phyloP scores from a whole-genome alignment of 768 basidiomycete genomes.

The Tricholoma flavovirens region DNA sequence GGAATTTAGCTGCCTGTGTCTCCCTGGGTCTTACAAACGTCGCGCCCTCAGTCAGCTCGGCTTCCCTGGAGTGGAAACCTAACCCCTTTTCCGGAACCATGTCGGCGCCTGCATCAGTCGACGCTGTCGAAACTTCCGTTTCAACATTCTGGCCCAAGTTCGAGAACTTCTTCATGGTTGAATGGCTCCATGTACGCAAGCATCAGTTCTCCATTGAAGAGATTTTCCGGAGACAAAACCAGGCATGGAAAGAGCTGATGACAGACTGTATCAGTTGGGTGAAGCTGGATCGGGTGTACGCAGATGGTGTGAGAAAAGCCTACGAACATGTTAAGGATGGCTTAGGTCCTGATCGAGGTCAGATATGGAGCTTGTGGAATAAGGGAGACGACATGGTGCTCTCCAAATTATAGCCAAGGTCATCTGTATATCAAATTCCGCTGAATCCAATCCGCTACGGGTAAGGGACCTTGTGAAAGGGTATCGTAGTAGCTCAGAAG shows the following conservation, averaged over 20 bases:
- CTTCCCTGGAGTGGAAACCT: conserved; percentile 31
- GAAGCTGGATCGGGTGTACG: conserved; percentile 38
- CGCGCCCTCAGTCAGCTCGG: conserved; percentile 34
- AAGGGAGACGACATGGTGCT: conserved; percentile 9
- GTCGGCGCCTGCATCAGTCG: background rate
- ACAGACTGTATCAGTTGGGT: conserved; percentile 52
- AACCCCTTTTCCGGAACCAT: conserved; percentile 26
- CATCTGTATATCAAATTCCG: background rate
- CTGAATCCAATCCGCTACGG: background rate
- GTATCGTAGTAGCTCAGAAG: background rate
- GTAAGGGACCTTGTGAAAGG: background rate
- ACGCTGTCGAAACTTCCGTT: background rate
- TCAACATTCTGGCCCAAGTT: conserved; percentile 29
- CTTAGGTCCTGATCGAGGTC: conserved; percentile 48
- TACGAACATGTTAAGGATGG: conserved; percentile 42
- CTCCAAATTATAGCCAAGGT: background rate
- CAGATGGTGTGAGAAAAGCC: conserved; percentile 38
- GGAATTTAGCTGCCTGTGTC: conserved; percentile 34
- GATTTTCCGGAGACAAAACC: conserved; percentile 44
- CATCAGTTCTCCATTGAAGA: conserved; percentile 39
- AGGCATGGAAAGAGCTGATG: conserved; percentile 60
- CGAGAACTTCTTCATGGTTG: conserved; percentile 63
- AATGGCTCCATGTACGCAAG: conserved; percentile 57
- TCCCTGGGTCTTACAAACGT: conserved; percentile 54
- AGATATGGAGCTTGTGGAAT: conserved; percentile 66